Percentiles rank a stretch among this genome's conserved stretches.
These are phyloP conservation scores for Aspergillus texensis DNA, from an alignment of 2,329 filamentous ascomycete species.

Conservation along the genomic window DNA sequence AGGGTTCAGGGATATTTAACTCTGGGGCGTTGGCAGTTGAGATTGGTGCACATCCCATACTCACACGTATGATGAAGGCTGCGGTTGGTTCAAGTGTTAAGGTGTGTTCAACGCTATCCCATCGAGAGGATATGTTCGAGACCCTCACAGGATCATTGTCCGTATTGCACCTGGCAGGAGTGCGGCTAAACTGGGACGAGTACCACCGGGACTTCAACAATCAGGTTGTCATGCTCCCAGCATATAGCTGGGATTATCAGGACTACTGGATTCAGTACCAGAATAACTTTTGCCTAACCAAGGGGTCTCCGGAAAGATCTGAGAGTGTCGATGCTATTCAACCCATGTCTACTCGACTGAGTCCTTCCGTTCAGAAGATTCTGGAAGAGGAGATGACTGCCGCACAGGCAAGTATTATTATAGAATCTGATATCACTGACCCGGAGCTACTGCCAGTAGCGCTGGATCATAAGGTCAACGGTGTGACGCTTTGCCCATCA, in stretches of 20 bases:
- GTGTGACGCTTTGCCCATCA: neutral
- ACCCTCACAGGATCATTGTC: constrained; percentile 38
- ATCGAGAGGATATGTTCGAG: constrained; percentile 46
- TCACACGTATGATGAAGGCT: constrained; percentile 45
- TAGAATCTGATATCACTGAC: neutral
- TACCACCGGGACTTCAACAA: constrained; percentile 44
- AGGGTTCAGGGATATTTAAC: neutral
- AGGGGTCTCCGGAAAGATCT: neutral
- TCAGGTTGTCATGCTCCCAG: constrained; percentile 25
- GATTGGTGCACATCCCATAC: constrained; percentile 52
- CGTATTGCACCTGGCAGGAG: constrained; percentile 37
- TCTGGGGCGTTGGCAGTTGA: neutral
- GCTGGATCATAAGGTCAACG: neutral
- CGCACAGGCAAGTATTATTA: neutral
- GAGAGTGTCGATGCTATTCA: neutral
- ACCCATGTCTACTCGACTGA: neutral
- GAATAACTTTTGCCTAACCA: neutral
- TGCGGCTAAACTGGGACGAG: constrained; percentile 43
- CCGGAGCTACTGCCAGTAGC: neutral
- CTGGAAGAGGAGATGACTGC: neutral
- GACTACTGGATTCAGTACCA: neutral
- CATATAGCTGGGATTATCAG: neutral
- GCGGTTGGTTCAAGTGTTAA: constrained; percentile 21
- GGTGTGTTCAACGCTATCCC: constrained; percentile 24
- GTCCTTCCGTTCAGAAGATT: neutral